phyloP scores from a whole-genome alignment of 2,329 filamentous ascomycete species.

The Sporothrix luriei region DNA sequence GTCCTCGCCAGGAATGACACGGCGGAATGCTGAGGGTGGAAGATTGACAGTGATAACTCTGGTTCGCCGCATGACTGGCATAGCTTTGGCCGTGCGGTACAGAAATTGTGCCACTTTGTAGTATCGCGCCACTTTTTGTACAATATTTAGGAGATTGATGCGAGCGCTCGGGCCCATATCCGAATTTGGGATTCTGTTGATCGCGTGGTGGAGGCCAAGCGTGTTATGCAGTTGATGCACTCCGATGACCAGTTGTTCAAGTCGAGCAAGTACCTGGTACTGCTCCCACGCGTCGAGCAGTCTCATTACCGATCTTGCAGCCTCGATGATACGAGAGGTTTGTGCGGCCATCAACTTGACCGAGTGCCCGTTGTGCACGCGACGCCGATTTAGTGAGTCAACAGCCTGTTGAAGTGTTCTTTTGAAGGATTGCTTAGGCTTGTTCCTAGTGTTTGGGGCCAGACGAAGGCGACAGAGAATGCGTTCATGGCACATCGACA shows the following conservation, averaged over 20 bases:
- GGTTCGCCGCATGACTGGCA: constrained; percentile 2
- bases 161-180: neutral
- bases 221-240: neutral
- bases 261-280: neutral
- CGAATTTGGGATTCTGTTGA: neutral
- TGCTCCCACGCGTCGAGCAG: neutral
- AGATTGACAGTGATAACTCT: neutral
- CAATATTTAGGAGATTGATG: constrained; percentile 29
- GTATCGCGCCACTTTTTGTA: constrained; percentile 47
- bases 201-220: neutral
- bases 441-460: neutral
- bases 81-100: constrained; percentile 40
- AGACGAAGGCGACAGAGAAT: constrained; percentile 19
- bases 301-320: neutral
- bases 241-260: neutral
- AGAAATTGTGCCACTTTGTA: constrained; percentile 43
- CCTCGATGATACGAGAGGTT: neutral
- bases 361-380: too few relatives aligned
- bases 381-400: neutral
- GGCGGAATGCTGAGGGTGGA: neutral
- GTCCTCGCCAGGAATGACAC: neutral
- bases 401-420: neutral
- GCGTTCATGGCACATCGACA: neutral
- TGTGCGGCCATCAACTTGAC: too few relatives aligned
- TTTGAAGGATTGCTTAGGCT: neutral